Conservation (phyloP, 2,329 filamentous ascomycete species). For the Colletotrichum sp. region DNA sequence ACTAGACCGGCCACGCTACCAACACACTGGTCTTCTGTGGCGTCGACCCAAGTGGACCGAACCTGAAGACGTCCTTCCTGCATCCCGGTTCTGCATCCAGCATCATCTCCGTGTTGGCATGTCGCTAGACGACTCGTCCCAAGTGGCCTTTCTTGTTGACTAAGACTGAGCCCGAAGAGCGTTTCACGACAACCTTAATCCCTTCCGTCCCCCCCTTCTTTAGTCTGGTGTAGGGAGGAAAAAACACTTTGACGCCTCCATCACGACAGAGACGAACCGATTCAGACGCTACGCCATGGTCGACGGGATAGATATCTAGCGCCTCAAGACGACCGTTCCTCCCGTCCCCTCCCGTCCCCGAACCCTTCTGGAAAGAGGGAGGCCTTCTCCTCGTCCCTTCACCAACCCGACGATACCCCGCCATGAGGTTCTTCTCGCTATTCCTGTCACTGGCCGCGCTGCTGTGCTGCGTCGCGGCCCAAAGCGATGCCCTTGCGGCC, state of each 20-base stretch:
- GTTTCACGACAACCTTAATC: constrained; percentile 20
- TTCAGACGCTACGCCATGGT: constrained; percentile 5
- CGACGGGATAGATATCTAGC: constrained; percentile 13
- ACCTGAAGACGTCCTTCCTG: neutral
- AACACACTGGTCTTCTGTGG: constrained; percentile 9
- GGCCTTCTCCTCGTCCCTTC: neutral
- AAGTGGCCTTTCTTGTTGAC: constrained; percentile 5
- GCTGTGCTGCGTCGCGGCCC: constrained; percentile 5
- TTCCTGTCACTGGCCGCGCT: constrained; percentile 5
- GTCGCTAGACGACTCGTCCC: constrained; percentile 12
- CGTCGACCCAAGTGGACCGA: constrained; percentile 13
- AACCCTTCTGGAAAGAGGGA: neutral
- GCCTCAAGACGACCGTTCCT: neutral
- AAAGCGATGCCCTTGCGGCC: constrained; percentile 4
- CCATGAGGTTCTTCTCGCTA: constrained; percentile 12
- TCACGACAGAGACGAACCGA: constrained; percentile 1
- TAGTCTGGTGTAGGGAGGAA: neutral
- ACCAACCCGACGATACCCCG: neutral
- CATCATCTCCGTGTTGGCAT: constrained; percentile 17
- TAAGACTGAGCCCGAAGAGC: neutral
- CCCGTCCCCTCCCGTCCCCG: neutral
- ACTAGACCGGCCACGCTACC: neutral
- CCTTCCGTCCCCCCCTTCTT: neutral
- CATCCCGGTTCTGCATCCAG: constrained; percentile 1
- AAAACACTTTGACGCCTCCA: constrained; percentile 1